Conservation (phyloP, 208 protist species). For the Leishmania arabica region DNA sequence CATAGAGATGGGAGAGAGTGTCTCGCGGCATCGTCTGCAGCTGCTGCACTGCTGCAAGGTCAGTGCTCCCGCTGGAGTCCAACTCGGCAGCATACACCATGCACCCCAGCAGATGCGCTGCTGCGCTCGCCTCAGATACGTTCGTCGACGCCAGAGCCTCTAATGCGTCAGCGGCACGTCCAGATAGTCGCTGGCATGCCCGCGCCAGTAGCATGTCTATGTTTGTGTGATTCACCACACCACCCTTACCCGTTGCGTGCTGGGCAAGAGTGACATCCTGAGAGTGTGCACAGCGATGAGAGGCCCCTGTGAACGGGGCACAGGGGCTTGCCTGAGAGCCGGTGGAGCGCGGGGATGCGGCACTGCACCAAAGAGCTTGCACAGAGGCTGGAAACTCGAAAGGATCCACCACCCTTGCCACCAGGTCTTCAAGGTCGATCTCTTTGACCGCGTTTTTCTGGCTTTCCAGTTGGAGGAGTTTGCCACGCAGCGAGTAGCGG, state of each 20-base stretch:
- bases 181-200: slow-evolving; percentile 56
- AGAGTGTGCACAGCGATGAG: background rate
- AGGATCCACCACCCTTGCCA: slow-evolving; percentile 29
- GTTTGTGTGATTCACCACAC: slow-evolving; percentile 41
- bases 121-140: slow-evolving; percentile 39
- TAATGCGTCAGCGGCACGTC: slow-evolving; percentile 59
- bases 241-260: slow-evolving; percentile 7
- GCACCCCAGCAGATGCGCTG: slow-evolving; percentile 45
- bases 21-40: slow-evolving; percentile 37
- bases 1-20: slow-evolving; percentile 31
- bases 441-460: slow-evolving; percentile 46
- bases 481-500: slow-evolving; percentile 46
- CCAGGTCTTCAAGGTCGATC: slow-evolving; percentile 40
- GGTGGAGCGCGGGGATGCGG: background rate
- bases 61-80: slow-evolving; percentile 31
- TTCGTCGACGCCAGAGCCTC: slow-evolving; percentile 38
- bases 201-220: slow-evolving; percentile 55
- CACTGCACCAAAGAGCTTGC: slow-evolving; percentile 49
- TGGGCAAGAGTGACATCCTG: slow-evolving; percentile 1
- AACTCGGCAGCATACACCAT: slow-evolving; percentile 62
- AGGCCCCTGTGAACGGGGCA: background rate
- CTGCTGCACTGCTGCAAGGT: slow-evolving; percentile 40
- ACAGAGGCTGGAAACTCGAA: slow-evolving; percentile 61
- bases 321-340: background rate
- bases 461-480: slow-evolving; percentile 64